Evolutionary conservation across 2,329 filamentous ascomycete genomes (phyloP).

Genomic region (Diaporthe sp.): DNA sequence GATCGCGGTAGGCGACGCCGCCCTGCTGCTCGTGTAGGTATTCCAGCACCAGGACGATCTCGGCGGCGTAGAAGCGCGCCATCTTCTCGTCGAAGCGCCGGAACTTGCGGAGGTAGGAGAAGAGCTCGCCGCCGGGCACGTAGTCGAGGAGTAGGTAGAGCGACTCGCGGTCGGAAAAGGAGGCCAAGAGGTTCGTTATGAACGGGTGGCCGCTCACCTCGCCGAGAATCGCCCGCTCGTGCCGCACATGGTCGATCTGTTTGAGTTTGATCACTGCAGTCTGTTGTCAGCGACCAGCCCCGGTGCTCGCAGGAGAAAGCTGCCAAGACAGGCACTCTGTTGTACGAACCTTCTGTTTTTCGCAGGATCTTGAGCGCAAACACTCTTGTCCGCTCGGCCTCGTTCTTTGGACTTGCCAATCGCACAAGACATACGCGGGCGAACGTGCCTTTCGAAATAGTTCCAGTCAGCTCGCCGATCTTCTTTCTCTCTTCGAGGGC

Average conservation of each 20-base stretch:
- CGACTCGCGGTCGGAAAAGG: slow-evolving; percentile 83
- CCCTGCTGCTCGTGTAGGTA: slow-evolving; percentile 84
- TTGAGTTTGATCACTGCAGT: slow-evolving; percentile 81
- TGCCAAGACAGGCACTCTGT: slow-evolving; percentile 22
- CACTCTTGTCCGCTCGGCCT: slow-evolving; percentile 72
- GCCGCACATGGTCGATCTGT: slow-evolving; percentile 88
- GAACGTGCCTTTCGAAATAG: slow-evolving; percentile 74
- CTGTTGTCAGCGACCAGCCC: slow-evolving; percentile 1
- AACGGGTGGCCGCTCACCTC: slow-evolving; percentile 86
- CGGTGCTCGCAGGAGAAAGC: background rate
- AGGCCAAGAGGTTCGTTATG: slow-evolving; percentile 82
- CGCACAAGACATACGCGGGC: slow-evolving; percentile 84
- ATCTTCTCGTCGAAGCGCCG: slow-evolving; percentile 84
- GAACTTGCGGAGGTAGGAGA: slow-evolving; percentile 83
- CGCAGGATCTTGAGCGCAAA: slow-evolving; percentile 86
- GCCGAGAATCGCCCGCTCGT: slow-evolving; percentile 83
- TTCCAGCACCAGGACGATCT: slow-evolving; percentile 85
- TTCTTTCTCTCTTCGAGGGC: background rate
- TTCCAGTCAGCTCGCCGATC: slow-evolving; percentile 24
- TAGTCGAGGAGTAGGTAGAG: slow-evolving; percentile 89
- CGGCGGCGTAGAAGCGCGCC: slow-evolving; percentile 85
- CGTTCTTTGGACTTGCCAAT: slow-evolving; percentile 62
- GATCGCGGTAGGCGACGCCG: slow-evolving; percentile 82
- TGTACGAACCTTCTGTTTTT: slow-evolving; percentile 65
- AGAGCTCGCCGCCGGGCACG: slow-evolving; percentile 86